phyloP scores from a whole-genome alignment of 2,329 filamentous ascomycete genomes.

The Xylariomycetidae sp. region DNA sequence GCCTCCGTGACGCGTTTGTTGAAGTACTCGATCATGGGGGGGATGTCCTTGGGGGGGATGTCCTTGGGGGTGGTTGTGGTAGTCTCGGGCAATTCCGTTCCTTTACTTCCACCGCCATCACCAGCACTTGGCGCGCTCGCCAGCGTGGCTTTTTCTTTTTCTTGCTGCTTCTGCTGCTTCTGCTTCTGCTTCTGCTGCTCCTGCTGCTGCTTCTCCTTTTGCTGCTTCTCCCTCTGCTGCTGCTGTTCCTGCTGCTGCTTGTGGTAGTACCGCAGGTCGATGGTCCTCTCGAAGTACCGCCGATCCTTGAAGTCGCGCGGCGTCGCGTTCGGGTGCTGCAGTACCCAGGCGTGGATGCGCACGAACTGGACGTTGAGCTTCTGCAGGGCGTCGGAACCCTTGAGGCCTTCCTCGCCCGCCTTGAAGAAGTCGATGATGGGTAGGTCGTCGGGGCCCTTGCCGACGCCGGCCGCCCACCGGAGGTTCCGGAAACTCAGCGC shows the following conservation, averaged over 20 bases:
- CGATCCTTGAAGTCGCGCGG: no score
- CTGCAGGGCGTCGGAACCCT: constrained; percentile 27
- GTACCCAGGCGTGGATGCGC: constrained; percentile 29
- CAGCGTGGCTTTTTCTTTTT: no score
- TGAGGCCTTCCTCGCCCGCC: constrained; percentile 12
- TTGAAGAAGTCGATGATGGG: constrained; percentile 36
- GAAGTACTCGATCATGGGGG: no score
- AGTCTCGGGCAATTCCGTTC: no score
- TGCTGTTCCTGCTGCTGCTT: constrained; percentile 13
- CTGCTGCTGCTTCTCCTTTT: constrained; percentile 1
- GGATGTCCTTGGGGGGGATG: no score
- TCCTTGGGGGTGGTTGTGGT: no score
- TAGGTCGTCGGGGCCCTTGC: constrained; percentile 14
- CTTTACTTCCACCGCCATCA: no score
- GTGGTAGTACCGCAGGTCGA: constrained; percentile 17
- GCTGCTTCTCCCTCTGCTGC: constrained; percentile 3
- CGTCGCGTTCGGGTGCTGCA: no score
- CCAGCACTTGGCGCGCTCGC: no score
- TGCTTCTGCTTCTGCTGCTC: constrained; percentile 2
- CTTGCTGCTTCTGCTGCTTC: no score
- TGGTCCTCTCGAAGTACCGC: constrained; percentile 9
- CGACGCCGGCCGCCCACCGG: constrained; percentile 5
- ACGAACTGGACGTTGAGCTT: constrained; percentile 32
- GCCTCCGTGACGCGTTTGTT: no score
- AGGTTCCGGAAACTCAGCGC: constrained; percentile 17